Conservation (phyloP, 2,329 filamentous ascomycete genomes). For the Fusarium solani-melongenae region DNA sequence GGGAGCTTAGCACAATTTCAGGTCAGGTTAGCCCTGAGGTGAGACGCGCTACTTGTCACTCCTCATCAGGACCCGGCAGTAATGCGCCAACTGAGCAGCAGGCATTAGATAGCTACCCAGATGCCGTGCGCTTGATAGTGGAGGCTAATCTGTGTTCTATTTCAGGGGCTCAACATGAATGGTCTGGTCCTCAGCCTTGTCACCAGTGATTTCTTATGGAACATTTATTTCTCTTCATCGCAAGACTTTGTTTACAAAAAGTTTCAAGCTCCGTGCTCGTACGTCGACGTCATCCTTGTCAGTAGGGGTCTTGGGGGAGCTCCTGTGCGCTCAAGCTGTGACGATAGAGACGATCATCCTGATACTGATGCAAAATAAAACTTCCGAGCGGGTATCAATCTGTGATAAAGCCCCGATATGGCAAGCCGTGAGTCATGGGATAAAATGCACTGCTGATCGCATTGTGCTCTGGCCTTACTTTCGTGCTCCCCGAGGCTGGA, state of each 20-base stretch:
- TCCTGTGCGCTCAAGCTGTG: background rate
- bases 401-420: background rate
- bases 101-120: constrained; percentile 2
- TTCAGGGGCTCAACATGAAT: constrained; percentile 17
- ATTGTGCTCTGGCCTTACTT: background rate
- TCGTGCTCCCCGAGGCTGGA: background rate
- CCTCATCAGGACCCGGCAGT: constrained; percentile 7
- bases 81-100: constrained; percentile 12
- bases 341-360: background rate
- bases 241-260: background rate
- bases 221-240: background rate
- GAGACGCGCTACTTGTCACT: constrained; percentile 34
- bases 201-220: background rate
- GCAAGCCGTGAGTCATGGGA: background rate
- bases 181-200: constrained; percentile 22
- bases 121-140: constrained; percentile 5
- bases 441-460: background rate
- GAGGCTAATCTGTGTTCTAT: constrained; percentile 13
- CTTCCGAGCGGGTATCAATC: background rate
- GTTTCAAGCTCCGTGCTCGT: constrained; percentile 3
- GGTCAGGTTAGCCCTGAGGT: constrained; percentile 29
- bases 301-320: background rate
- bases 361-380: background rate
- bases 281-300: constrained; percentile 17
- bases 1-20: constrained; percentile 27